These are phyloP conservation scores for Moniliella sp. DNA, from an alignment of 1,284 basidiomycete species.

Conservation along the genomic window DNA sequence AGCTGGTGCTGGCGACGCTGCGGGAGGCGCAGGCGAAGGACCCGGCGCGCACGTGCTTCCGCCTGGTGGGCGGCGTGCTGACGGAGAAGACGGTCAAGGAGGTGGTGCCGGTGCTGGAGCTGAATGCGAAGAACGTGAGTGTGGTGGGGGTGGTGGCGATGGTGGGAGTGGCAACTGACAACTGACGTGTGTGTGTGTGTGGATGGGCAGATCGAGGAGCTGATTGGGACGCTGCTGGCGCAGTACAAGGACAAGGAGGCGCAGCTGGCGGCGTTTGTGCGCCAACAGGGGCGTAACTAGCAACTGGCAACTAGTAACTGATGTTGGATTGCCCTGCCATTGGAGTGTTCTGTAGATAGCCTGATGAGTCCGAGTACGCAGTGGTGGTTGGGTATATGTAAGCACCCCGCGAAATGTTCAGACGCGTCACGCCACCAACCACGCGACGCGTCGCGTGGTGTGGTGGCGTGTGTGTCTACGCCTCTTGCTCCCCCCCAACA, in stretches of 20 bases:
- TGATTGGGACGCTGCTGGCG: constrained; percentile 22
- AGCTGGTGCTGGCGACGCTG: constrained; percentile 64
- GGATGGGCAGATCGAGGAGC: constrained; percentile 15
- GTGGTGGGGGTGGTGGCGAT: neutral
- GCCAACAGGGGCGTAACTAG: constrained; percentile 1
- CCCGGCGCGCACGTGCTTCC: constrained; percentile 79
- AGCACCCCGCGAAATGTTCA: constrained; percentile 9
- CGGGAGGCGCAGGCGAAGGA: constrained; percentile 43
- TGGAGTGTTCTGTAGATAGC: constrained; percentile 6
- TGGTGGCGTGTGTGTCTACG: neutral
- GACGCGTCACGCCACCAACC: constrained; percentile 4
- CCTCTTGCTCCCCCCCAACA: neutral
- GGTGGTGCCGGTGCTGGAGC: constrained; percentile 52
- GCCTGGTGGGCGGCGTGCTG: constrained; percentile 80
- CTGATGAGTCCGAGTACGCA: constrained; percentile 13
- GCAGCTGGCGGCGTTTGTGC: constrained; percentile 16
- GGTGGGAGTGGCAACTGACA: neutral
- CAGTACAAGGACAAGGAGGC: constrained; percentile 30
- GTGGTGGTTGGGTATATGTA: constrained; percentile 15
- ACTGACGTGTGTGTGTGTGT: no score
- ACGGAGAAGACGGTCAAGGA: constrained; percentile 90
- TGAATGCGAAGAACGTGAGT: constrained; percentile 25
- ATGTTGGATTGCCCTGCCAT: neutral
- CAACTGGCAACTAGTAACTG: neutral
- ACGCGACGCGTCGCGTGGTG: constrained; percentile 3